These are phyloP conservation scores for Rhizopus delemar DNA, from an alignment of 371 early-diverging fungal species.

Conservation along the genomic window DNA sequence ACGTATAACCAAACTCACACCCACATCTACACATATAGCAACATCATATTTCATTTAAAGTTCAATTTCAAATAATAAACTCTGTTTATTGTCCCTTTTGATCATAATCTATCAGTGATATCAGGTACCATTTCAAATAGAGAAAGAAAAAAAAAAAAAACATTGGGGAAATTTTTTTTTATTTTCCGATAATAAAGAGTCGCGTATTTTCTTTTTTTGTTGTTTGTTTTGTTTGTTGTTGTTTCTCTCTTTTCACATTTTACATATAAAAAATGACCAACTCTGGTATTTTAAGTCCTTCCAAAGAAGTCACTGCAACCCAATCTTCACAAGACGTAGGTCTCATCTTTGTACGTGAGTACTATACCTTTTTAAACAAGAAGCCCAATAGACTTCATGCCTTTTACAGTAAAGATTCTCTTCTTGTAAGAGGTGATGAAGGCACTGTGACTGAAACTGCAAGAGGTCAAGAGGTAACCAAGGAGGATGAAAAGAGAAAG, in stretches of 20 bases:
- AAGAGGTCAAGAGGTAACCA: conserved; percentile 41
- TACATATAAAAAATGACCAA: neutral
- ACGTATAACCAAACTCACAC: neutral
- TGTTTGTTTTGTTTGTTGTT: neutral
- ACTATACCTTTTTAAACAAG: conserved; percentile 91
- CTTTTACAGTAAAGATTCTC: conserved; percentile 86
- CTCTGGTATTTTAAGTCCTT: conserved; percentile 8
- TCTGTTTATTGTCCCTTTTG: too few relatives aligned
- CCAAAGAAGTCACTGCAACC: conserved; percentile 5
- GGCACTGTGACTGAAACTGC: conserved; percentile 55
- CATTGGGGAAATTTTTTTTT: neutral
- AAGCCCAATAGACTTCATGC: conserved; percentile 83
- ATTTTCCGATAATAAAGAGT: neutral
- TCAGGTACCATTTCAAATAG: neutral
- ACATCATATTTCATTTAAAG: too few relatives aligned
- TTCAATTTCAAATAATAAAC: too few relatives aligned
- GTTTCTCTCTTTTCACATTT: neutral
- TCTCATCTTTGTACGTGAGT: conserved; percentile 94
- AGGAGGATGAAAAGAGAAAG: too few relatives aligned
- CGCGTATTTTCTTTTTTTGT: conserved; percentile 3
- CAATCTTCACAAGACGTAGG: conserved; percentile 74
- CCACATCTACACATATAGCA: neutral
- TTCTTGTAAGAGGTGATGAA: conserved; percentile 82
- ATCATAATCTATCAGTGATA: too few relatives aligned
- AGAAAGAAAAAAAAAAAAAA: conserved; percentile 4